Conservation (phyloP, 2,329 filamentous ascomycete species). For the Penicillium psychrosexuale region DNA sequence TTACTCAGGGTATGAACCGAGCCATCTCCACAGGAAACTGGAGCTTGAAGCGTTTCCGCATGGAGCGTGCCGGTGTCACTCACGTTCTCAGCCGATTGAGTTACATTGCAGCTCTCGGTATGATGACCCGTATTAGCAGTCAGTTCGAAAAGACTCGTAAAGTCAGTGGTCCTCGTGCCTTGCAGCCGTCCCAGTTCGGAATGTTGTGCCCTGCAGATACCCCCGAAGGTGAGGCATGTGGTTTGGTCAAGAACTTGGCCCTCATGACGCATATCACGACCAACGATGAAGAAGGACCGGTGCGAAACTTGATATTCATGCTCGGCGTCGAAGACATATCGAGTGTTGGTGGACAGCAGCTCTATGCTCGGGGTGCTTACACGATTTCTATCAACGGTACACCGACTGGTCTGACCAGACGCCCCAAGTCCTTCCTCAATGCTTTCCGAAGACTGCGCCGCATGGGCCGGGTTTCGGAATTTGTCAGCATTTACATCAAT, state of each 20-base stretch:
- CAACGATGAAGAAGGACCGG: constrained; percentile 87
- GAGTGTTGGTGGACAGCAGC: constrained; percentile 76
- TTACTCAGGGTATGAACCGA: constrained; percentile 89
- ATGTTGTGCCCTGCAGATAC: constrained; percentile 98
- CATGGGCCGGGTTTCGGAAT: constrained; percentile 89
- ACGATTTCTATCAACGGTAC: constrained; percentile 95
- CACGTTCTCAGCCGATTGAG: constrained; percentile 93
- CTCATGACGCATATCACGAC: constrained; percentile 99
- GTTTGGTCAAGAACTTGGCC: constrained; percentile 94
- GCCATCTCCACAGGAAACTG: constrained; percentile 98
- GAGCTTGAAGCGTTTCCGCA: constrained; percentile 96
- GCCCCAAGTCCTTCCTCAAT: constrained; percentile 80
- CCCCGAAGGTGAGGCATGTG: constrained; percentile 96
- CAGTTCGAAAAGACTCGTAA: constrained; percentile 99
- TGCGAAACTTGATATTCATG: constrained; percentile 80
- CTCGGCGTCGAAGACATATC: constrained; percentile 81
- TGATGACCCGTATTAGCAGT: constrained; percentile 99
- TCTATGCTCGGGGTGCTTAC: constrained; percentile 80
- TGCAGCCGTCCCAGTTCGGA: constrained; percentile 96
- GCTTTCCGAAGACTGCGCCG: constrained; percentile 83
- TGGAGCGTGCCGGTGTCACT: constrained; percentile 95
- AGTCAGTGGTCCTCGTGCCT: constrained; percentile 88
- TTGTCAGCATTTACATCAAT: constrained; percentile 95
- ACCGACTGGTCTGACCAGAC: constrained; percentile 79
- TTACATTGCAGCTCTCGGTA: constrained; percentile 93